phyloP scores from a whole-genome alignment of 1,284 basidiomycete species.

The Vanrija pseudolonga region DNA sequence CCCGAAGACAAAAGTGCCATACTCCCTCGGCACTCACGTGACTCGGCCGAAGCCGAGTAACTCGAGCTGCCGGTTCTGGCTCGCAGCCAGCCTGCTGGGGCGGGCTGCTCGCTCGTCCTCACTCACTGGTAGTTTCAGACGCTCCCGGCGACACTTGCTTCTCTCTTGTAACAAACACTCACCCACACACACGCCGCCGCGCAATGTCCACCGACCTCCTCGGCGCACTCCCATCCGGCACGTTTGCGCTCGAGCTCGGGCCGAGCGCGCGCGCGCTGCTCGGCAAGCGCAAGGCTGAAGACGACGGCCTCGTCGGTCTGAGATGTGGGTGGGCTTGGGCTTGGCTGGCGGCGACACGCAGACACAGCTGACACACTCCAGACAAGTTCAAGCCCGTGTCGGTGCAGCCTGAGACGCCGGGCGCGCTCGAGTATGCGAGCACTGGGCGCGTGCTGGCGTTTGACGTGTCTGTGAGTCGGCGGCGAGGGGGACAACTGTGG shows the following conservation, averaged over 20 bases:
- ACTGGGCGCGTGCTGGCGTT: slow-evolving; percentile 1
- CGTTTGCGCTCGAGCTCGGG: slow-evolving; percentile 12
- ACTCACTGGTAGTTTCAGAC: too few species aligned
- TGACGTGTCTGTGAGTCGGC: neutral
- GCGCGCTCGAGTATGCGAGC: slow-evolving; percentile 19
- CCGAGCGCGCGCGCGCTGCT: slow-evolving; percentile 7
- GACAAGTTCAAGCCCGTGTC: slow-evolving; percentile 45
- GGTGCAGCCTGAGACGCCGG: slow-evolving; percentile 25
- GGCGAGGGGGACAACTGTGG: neutral
- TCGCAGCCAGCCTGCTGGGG: too few species aligned
- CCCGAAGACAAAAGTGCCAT: too few species aligned
- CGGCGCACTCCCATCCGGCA: slow-evolving; percentile 13
- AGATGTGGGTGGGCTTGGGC: slow-evolving; percentile 7
- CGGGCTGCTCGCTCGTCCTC: too few species aligned
- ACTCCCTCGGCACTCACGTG: too few species aligned
- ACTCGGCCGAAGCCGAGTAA: too few species aligned
- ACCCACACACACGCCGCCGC: slow-evolving; percentile 15
- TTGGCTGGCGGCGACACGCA: too few species aligned
- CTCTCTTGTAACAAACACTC: too few species aligned
- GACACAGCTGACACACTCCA: slow-evolving; percentile 2
- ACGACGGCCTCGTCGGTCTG: slow-evolving; percentile 8
- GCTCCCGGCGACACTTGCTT: too few species aligned
- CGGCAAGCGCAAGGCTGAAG: neutral
- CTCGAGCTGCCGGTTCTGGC: too few species aligned
- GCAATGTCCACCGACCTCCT: slow-evolving; percentile 20